These are phyloP conservation scores for Rhynchospora breviuscula DNA, from an alignment of 176 grass and related monocot species.

Conservation along the genomic window DNA sequence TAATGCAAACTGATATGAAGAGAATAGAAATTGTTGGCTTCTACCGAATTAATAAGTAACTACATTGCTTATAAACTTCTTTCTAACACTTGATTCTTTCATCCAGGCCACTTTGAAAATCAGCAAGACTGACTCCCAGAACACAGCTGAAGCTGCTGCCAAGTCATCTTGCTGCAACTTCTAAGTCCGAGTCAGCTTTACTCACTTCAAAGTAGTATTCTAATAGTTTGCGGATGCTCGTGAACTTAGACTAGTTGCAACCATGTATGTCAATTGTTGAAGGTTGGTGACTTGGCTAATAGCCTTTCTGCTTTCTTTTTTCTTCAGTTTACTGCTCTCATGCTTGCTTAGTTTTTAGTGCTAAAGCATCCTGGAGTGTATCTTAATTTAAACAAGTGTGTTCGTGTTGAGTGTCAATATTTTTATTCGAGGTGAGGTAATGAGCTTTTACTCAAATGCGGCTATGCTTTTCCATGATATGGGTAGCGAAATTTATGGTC, in stretches of 20 bases:
- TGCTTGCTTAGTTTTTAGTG: constrained; percentile 20
- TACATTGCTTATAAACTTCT: neutral
- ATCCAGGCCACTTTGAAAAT: constrained; percentile 62
- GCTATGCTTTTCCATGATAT: too few relatives aligned
- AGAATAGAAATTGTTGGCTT: neutral
- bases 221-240: constrained; percentile 4
- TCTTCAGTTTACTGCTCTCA: neutral
- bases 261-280: constrained; percentile 13
- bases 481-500: too few relatives aligned
- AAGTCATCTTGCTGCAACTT: constrained; percentile 70
- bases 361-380: constrained; percentile 1
- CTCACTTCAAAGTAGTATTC: neutral
- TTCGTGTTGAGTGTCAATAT: constrained; percentile 15
- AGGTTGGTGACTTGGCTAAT: neutral
- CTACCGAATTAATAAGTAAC: neutral
- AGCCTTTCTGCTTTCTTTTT: constrained; percentile 1
- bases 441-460: neutral
- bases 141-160: constrained; percentile 24
- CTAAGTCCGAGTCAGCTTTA: constrained; percentile 26
- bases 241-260: constrained; percentile 1
- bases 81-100: neutral
- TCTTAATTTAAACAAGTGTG: constrained; percentile 9
- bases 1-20: neutral
- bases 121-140: constrained; percentile 43
- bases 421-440: neutral